Evolutionary conservation across 805 yeast genomes (phyloP), one percentile per base, ranked within the genome.

Genomic region (Torulaspora quercuum): DNA sequence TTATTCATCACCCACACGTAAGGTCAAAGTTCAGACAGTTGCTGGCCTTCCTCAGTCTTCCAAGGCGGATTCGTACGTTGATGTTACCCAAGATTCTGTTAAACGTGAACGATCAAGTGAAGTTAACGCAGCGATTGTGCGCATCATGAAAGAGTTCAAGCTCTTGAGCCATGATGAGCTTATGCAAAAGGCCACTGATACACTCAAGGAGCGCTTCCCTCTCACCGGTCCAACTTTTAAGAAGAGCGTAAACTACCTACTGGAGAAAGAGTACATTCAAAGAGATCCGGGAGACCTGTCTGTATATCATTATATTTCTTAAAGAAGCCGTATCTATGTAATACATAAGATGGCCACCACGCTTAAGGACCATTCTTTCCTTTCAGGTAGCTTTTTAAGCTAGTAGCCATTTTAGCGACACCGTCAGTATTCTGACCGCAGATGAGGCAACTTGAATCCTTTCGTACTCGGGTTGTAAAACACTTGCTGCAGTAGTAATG

Each of bases 121-220:
- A 51, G 67, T 82, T 2, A 92, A 85, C 54, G 95, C 96, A 1
- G 92, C 94, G 0, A 73, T 88, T 38, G 95, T 88, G 4, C 70
- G 96, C 34, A 76, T 81, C n/a, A 80, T 88, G 90, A 88, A 88
- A 62, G 72, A 85, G 1, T 66, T 88, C 21, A 80, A 78, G 48
- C 61, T 69, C 1, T 48, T 81, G 37, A 66, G 59, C 16, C 90
- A 83, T 54, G 78, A 76, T 47, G 80, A 80, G 25, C 66, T 88
- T 35, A 65, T 84, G n/a, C 73, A 70, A 21, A 88, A 80, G 48
- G 75, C 79, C 4, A 69, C 80, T 14, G 70, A 72, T 33, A 82
- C 76, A 44, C 64, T 87, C 31, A 59, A 68, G 14, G 65, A 68
- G 25, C 65, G 92, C 42, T 89, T 88, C 58, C 73, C 72, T 33